Percentiles rank a stretch among this genome's conserved stretches.
phyloP scores from a whole-genome alignment of 2,329 filamentous ascomycete species.

The Magnaporthiopsis incrustans region DNA sequence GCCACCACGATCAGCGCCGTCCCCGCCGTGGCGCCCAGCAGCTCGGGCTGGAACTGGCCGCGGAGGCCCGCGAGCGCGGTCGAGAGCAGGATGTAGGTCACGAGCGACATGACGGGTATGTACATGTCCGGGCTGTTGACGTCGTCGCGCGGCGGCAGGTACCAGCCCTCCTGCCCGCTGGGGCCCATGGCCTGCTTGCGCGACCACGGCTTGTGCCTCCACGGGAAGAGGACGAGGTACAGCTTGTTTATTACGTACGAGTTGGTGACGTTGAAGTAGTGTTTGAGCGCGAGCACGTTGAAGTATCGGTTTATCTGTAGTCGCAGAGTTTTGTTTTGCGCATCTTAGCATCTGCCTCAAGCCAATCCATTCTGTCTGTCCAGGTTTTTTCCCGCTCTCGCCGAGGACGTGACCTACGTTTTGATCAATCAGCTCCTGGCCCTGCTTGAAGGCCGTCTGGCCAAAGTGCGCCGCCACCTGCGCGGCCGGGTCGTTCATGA shows the following conservation, averaged over 20 bases:
- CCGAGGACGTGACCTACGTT: conserved; percentile 54
- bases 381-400: too few species aligned
- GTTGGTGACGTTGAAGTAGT: conserved; percentile 99
- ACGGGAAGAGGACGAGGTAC: conserved; percentile 88
- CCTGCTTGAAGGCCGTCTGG: conserved; percentile 82
- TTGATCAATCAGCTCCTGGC: conserved; percentile 90
- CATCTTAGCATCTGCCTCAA: not conserved
- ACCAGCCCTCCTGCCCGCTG: conserved; percentile 65
- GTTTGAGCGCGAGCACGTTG: conserved; percentile 82
- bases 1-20: conserved; percentile 75
- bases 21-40: conserved; percentile 82
- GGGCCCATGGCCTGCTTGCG: conserved; percentile 72
- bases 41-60: conserved; percentile 87
- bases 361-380: not conserved
- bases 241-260: conserved; percentile 93
- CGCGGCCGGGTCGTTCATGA: conserved; percentile 92
- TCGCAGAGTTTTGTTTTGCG: not conserved
- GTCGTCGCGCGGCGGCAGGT: conserved; percentile 87
- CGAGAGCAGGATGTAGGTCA: conserved; percentile 93
- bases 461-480: conserved; percentile 94
- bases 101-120: conserved; percentile 94
- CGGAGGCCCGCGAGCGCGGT: conserved; percentile 83
- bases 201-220: conserved; percentile 96
- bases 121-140: conserved; percentile 99
- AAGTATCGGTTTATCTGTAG: conserved; percentile 61